Conservation (phyloP, 2,329 filamentous ascomycete genomes). For the Fusarium sp. region DNA sequence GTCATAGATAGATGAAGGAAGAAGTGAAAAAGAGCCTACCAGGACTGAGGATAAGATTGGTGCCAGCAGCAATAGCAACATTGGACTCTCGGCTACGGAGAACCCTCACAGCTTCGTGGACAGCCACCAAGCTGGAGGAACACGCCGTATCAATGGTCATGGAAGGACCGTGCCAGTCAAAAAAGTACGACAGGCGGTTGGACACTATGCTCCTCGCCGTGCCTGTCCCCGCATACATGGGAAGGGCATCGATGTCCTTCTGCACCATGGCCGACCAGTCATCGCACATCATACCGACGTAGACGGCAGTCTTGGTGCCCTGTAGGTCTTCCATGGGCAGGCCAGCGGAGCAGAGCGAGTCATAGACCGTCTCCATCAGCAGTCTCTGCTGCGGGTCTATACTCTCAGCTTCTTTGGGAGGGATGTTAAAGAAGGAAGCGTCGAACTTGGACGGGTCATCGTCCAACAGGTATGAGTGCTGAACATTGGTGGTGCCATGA, state of each 20-base stretch:
- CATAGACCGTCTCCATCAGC: too few relatives aligned
- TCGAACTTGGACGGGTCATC: too few relatives aligned
- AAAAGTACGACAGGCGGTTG: conserved; percentile 5
- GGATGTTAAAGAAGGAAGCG: too few relatives aligned
- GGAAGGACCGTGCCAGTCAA: conserved; percentile 6
- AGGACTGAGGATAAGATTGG: conserved; percentile 2
- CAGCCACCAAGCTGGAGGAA: conserved; percentile 5
- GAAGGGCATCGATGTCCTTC: not conserved
- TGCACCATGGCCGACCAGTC: not conserved
- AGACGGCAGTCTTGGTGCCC: not conserved
- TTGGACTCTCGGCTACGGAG: not conserved
- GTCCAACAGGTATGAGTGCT: too few relatives aligned
- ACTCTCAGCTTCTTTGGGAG: too few relatives aligned
- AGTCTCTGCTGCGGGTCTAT: too few relatives aligned
- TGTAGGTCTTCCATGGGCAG: not conserved
- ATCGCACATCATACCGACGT: conserved; percentile 2
- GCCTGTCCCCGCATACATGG: not conserved
- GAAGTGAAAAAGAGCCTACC: too few relatives aligned
- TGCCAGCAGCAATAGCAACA: conserved; percentile 2
- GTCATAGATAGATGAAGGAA: too few relatives aligned
- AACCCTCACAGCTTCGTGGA: not conserved
- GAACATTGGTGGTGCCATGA: too few relatives aligned
- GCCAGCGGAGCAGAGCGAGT: too few relatives aligned
- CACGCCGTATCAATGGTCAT: conserved; percentile 8
- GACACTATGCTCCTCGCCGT: not conserved